These are phyloP conservation scores for Pestalotiopsis sp. DNA, from an alignment of 2,329 filamentous ascomycete genomes.

Conservation along the genomic window DNA sequence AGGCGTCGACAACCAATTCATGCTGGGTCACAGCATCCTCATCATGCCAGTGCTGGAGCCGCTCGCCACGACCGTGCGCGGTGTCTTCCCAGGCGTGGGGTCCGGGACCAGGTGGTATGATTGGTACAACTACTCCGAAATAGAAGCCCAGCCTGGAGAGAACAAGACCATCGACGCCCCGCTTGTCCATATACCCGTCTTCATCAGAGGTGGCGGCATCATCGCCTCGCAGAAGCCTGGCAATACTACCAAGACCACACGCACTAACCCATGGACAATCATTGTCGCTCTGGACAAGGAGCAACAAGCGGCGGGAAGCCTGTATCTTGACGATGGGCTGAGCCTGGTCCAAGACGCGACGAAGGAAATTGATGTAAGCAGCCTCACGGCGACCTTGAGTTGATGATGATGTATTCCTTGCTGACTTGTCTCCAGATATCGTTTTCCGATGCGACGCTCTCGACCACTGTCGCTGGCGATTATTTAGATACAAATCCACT, in stretches of 20 bases:
- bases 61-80: constrained; percentile 62
- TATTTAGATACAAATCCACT: not conserved
- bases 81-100: constrained; percentile 69
- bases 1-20: constrained; percentile 69
- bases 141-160: constrained; percentile 41
- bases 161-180: constrained; percentile 46
- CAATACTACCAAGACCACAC: constrained; percentile 65
- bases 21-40: constrained; percentile 68
- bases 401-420: not conserved
- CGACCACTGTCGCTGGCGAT: not conserved
- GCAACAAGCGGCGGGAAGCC: constrained; percentile 58
- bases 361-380: constrained; percentile 52
- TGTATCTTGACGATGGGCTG: constrained; percentile 79
- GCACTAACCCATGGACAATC: constrained; percentile 68
- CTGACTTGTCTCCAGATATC: not conserved
- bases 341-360: constrained; percentile 58
- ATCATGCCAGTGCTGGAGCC: constrained; percentile 70
- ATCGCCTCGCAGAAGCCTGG: constrained; percentile 70
- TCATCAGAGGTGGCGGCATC: constrained; percentile 69
- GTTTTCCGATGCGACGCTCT: not conserved
- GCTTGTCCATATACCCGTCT: constrained; percentile 73
- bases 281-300: constrained; percentile 61
- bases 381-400: not conserved
- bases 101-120: constrained; percentile 72
- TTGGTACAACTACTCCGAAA: constrained; percentile 69